These are phyloP conservation scores for Penicillium sp. DNA, from an alignment of 2,329 filamentous ascomycete genomes.

Conservation along the genomic window DNA sequence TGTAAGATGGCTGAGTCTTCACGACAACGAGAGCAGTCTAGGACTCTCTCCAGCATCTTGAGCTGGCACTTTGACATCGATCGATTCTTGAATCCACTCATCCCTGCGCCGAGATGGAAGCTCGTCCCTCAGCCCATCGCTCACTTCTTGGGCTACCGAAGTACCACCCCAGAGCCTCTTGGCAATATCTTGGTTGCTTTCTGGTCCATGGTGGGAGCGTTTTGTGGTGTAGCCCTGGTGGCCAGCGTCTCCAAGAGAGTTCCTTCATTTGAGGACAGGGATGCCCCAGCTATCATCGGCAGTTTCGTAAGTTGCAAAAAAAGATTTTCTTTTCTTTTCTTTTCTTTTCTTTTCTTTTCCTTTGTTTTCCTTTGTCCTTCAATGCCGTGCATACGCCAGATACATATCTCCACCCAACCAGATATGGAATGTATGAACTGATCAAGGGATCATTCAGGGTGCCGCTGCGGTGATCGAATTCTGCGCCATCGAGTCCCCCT, in stretches of 20 bases:
- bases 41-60: slow-evolving; percentile 25
- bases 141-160: slow-evolving; percentile 69
- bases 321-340: no score
- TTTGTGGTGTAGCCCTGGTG: slow-evolving; percentile 64
- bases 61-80: slow-evolving; percentile 73
- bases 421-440: neutral
- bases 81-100: slow-evolving; percentile 69
- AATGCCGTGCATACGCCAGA: neutral
- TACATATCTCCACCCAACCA: neutral
- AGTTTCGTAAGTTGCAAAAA: slow-evolving; percentile 68
- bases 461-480: slow-evolving; percentile 78
- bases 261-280: slow-evolving; percentile 56
- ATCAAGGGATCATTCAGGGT: slow-evolving; percentile 57
- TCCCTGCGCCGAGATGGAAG: slow-evolving; percentile 69
- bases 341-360: no score
- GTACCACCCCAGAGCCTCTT: slow-evolving; percentile 39
- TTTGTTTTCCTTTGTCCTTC: no score
- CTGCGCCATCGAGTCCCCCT: slow-evolving; percentile 70
- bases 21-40: neutral
- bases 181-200: slow-evolving; percentile 64
- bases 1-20: slow-evolving; percentile 15
- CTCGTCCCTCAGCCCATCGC: slow-evolving; percentile 68
- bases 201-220: slow-evolving; percentile 69
- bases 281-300: slow-evolving; percentile 66
- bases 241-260: slow-evolving; percentile 61